Evolutionary conservation across 495 filamentous ascomycete species (phyloP), one percentile per base, ranked within the genome.

Genomic region (Bacidia gigantensis): DNA sequence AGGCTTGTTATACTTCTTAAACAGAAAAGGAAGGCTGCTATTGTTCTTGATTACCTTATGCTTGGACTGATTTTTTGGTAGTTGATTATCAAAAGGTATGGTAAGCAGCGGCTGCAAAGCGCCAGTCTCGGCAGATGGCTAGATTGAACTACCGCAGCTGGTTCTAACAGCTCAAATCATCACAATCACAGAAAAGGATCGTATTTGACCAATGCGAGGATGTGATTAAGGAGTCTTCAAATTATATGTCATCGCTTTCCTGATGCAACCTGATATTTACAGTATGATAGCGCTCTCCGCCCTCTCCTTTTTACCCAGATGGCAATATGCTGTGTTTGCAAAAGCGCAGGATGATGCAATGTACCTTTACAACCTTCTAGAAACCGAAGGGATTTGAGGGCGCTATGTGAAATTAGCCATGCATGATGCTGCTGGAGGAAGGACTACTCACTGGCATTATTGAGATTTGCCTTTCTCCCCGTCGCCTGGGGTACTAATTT

Each of bases 341-440:
- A 5, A 14, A 35, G 7, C 29, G 29, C 29, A 35, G 29, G 14
- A 35, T 14, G 14, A 35, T 14, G 29, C 29, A 7, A 35, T 35
- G 29, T 14, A 35, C 14, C 7, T 5, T 14, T 14, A 35, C 14
- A 7, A 5, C 14, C 14, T 35, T 35, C 29, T 35, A 93, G 63
- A 95, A 95, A 18, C 89, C 89, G 66, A 95, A 95, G 0, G 89
- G 89, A 66, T 95, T 95, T 58, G 86, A 76, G 21, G 89, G 87
- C 51, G 89, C 89, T 95, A 58, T 40, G 56, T 26, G 52, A 49
- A 23, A 18, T 44, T 7, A 35, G 18, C 24, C 29, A 9, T 40
- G 49, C 10, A 25, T 40, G 18, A n/a, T 46, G 1, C 38, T 7
- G 35, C 46, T 42, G 18, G 46, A 47, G 48, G 26, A 46, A n/a